phyloP scores from a whole-genome alignment of 148 eudicot genomes.

The Heliamphora exappendiculata region DNA sequence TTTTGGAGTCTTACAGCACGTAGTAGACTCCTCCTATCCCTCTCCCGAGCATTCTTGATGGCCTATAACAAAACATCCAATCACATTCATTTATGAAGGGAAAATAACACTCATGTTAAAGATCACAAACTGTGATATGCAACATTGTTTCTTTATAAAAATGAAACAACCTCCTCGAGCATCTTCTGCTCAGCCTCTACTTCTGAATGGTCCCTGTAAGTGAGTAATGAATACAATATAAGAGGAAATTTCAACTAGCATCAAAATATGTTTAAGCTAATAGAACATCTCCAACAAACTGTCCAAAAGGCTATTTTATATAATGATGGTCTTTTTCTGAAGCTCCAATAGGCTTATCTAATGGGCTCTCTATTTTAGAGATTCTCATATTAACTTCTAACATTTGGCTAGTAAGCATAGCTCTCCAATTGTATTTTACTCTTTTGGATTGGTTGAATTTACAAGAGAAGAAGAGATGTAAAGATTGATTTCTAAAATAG shows the following conservation, averaged over 20 bases:
- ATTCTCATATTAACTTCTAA: too few relatives aligned
- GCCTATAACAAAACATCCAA: conserved; percentile 40
- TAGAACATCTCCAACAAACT: too few relatives aligned
- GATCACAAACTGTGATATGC: not conserved
- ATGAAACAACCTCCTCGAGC: conserved; percentile 56
- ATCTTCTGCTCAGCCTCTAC: conserved; percentile 81
- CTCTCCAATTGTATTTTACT: too few relatives aligned
- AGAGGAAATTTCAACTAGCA: not conserved
- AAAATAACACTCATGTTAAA: not conserved
- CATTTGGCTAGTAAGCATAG: too few relatives aligned
- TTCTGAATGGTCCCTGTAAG: conserved; percentile 51
- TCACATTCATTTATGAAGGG: not conserved
- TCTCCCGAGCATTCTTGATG: conserved; percentile 88
- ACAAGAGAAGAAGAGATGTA: too few relatives aligned
- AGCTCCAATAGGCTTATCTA: too few relatives aligned
- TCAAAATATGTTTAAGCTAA: not conserved
- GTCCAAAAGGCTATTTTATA: too few relatives aligned
- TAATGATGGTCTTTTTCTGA: too few relatives aligned
- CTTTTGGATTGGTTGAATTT: too few relatives aligned
- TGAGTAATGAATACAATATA: not conserved
- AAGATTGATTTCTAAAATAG: too few relatives aligned
- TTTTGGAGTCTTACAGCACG: conserved; percentile 56
- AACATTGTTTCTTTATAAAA: not conserved
- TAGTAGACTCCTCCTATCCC: conserved; percentile 74
- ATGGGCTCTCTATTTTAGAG: too few relatives aligned